Evolutionary conservation across 2,329 filamentous ascomycete genomes (phyloP), one percentile per base, ranked within the genome.

Genomic region (Acrocalymma vagum): DNA sequence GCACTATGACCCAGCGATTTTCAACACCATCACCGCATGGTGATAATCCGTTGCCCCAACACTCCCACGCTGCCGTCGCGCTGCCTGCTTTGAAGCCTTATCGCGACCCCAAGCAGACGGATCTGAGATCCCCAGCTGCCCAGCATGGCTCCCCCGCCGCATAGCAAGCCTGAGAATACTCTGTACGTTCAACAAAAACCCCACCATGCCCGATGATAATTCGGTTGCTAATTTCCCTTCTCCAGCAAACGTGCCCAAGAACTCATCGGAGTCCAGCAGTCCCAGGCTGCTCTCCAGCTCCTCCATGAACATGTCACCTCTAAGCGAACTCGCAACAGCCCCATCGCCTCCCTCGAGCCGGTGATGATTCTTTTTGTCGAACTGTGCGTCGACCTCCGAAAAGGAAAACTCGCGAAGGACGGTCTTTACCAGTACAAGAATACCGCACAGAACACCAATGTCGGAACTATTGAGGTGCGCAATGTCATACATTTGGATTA

Each of bases 391-490:
- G 93, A 97, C 68, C 85, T 96, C 65, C 91, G 94, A 78, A 99
- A 97, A 78, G 94, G 94, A 63, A 99, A 99, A 77, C 83, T 94
- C 48, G 94, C 93, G 73, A 99, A 99, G 82, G 94, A 99, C 78
- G 94, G 94, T 48, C 82, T 99, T 32, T 99, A 97, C 74, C 94
- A 96, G 74, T 99, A 99, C 83, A 99, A 99, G 82, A 99, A 99
- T 74, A 97, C 96, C 59, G 93, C 92, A 40, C 94, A 99, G 74
- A 99, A 99, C 78, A 96, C 93, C 61, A 97, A 97, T 70, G 91
- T 99, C 58, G 91, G 85, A 62, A 99, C 94, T 48, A 99, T 99
- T 71, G 94, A 97, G 84, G 88, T 90, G 77, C 71, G 41, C 25
- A 4, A 16, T 32, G 23, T 8, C n/a, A 11, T 14, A 11, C 5